Percentiles rank a stretch among this genome's conserved stretches.
Evolutionary conservation across 2,329 filamentous ascomycete species (phyloP).

Genomic region (Trichoderma sp.): DNA sequence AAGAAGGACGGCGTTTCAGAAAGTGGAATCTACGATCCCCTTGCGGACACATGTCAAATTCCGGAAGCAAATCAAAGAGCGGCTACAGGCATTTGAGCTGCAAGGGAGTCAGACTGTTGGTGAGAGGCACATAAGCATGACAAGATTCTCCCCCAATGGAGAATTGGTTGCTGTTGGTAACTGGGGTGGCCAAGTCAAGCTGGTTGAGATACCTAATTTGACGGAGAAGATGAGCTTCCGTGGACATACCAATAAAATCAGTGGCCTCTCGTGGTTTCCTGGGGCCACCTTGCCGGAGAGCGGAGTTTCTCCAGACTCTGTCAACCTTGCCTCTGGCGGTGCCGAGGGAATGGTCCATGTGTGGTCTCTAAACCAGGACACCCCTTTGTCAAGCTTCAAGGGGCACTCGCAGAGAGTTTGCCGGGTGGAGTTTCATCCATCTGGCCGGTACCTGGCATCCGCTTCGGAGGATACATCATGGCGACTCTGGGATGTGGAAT

Average conservation of each 20-base stretch:
- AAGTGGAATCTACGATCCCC: constrained; percentile 77
- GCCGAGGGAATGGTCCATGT: constrained; percentile 85
- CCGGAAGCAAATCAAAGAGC: constrained; percentile 84
- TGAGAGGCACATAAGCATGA: constrained; percentile 88
- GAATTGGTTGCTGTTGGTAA: constrained; percentile 85
- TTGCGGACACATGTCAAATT: constrained; percentile 90
- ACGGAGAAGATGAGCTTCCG: constrained; percentile 74
- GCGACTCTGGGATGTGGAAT: constrained; percentile 93
- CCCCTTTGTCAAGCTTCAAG: constrained; percentile 76
- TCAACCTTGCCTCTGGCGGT: constrained; percentile 89
- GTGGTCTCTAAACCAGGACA: constrained; percentile 87
- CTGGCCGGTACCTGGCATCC: constrained; percentile 83
- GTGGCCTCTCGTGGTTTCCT: constrained; percentile 88
- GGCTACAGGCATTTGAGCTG: constrained; percentile 79
- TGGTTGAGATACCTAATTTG: constrained; percentile 81
- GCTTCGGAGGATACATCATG: constrained; percentile 96
- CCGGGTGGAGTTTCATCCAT: constrained; percentile 91
- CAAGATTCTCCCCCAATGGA: constrained; percentile 84
- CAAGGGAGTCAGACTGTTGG: constrained; percentile 92
- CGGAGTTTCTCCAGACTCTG: constrained; percentile 69
- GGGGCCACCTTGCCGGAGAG: constrained; percentile 72
- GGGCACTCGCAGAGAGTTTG: constrained; percentile 89
- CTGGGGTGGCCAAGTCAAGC: constrained; percentile 86
- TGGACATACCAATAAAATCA: constrained; percentile 86
- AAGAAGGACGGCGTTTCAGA: constrained; percentile 73